Evolutionary conservation across 1,139 yeast genomes (phyloP), one percentile per base, ranked within the genome.

Genomic region (Candida frijolesensis): DNA sequence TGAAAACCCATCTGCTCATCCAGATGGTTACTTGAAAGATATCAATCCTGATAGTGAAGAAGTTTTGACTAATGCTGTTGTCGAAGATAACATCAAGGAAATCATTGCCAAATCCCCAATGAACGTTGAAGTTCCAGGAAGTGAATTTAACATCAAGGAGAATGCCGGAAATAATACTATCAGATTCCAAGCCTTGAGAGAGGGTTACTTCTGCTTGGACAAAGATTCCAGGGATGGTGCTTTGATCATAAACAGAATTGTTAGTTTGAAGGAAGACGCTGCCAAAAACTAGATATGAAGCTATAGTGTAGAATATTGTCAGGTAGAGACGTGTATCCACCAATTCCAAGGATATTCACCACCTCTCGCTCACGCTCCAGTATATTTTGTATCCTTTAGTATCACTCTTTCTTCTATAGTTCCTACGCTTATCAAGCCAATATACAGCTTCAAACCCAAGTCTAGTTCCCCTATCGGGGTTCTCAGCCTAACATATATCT

Each of bases 151-250:
- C 63, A 87, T 87, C 57, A 76, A 76, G 59, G 96, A 89, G 66
- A 70, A 68, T 49, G 66, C 66, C 45, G 80, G 79, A 27, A 85
- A 88, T 34, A 96, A 94, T 67, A 83, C 96, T n/a, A 89, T 89
- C 35, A 83, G 99, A 67, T 95, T 95, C 89, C 99, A 95, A 74
- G 99, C 97, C 30, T 81, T 95, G 69, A 86, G 99, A 72, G 94
- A 90, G 47, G 99, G 99, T 25, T 94, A 94, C 71, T 95, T 92
- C 81, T 87, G 97, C 66, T 72, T 90, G 68, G 99, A 95, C 66
- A 83, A 80, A 61, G 98, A 94, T 57, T 74, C 90, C 50, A 74
- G 76, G 6, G 77, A 72, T 19, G 85, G 80, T 44, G 84, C 80
- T 44, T 71, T 90, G 58, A 79, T 92, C 41, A 76, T 95, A 66